Evolutionary conservation across 768 basidiomycete species (phyloP), one percentile per base, ranked within the genome.

Genomic region (Suillus cothurnatus): DNA sequence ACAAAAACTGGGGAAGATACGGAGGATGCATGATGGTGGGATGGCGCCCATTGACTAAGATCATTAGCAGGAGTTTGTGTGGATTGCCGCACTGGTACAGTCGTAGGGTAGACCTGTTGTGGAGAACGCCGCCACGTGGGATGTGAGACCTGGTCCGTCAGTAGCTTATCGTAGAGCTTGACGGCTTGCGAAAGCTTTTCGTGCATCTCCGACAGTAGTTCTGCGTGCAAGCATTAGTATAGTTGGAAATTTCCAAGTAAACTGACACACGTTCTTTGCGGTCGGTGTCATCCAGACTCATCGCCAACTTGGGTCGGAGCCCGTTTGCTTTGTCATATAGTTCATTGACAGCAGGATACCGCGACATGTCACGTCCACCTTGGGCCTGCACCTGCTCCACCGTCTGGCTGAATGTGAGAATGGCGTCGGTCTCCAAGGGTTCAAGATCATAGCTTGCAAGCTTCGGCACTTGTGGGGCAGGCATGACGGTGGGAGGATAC

Each of bases 161-260:
- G 80, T 26, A 97, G 81, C 62, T 90, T 86, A 69, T 98, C 96
- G 73, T 98, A 99, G 4, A 97, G 79, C 73, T 92, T 91, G 53
- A 98, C 94, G 0, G 94, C 95, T 74, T 97, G 88, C 0, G 94
- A 92, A 12, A 99, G 77, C 77, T 98, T 97, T 56, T 92, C 90
- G 71, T 98, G 92, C 95, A 99, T 98, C 58, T 98, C 95, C 8
- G 88, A 82, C 41, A 99, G 80, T 73, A 96, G 83, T 76, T 95
- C 95, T 95, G 72, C 7, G 41, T 47, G 36, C 38, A 21, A 43
- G 39, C 2, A 63, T 52, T 28, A 62, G 65, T 56, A 58, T 26
- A 47, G 5, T 23, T 23, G 28, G 38, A 12, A 2, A 59, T 59
- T 59, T 14, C 58, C 26, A 41, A 21, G 58, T 28, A 21, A 41